phyloP scores from a whole-genome alignment of 1,139 yeast genomes.

The Debaryomyces nepalensis region DNA sequence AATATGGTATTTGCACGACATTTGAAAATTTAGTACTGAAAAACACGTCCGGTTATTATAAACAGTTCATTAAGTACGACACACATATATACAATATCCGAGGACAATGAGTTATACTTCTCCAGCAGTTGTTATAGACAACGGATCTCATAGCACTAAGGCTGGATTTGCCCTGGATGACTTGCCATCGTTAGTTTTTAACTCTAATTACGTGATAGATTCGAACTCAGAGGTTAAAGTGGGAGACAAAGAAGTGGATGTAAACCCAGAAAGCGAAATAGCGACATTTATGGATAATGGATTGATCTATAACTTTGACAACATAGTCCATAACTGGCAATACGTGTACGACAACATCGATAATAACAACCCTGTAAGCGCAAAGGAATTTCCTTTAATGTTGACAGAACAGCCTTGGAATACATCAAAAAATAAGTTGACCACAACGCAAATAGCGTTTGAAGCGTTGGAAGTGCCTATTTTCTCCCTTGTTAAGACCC shows the following conservation, averaged over 20 bases:
- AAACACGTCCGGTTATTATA: constrained; percentile 7
- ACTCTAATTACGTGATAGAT: constrained; percentile 56
- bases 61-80: not conserved
- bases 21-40: not conserved
- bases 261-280: constrained; percentile 52
- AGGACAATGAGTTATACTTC: constrained; percentile 39
- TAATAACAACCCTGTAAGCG: constrained; percentile 43
- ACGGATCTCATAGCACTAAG: constrained; percentile 65
- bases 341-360: constrained; percentile 58
- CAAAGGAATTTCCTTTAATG: constrained; percentile 64
- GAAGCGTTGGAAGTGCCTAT: constrained; percentile 68
- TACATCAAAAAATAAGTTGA: constrained; percentile 53
- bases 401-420: constrained; percentile 70
- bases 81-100: not conserved
- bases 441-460: constrained; percentile 65
- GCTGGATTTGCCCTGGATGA: constrained; percentile 76
- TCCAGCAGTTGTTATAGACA: constrained; percentile 70
- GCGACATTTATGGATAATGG: constrained; percentile 71
- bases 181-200: constrained; percentile 61
- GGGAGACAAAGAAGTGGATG: constrained; percentile 56
- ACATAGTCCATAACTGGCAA: constrained; percentile 61
- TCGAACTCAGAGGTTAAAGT: constrained; percentile 38
- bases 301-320: constrained; percentile 66
- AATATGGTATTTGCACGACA: constrained; percentile 9
- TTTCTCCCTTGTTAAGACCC: constrained; percentile 69